phyloP scores from a whole-genome alignment of 2,329 filamentous ascomycete genomes.

The Ceratocystis variospora region DNA sequence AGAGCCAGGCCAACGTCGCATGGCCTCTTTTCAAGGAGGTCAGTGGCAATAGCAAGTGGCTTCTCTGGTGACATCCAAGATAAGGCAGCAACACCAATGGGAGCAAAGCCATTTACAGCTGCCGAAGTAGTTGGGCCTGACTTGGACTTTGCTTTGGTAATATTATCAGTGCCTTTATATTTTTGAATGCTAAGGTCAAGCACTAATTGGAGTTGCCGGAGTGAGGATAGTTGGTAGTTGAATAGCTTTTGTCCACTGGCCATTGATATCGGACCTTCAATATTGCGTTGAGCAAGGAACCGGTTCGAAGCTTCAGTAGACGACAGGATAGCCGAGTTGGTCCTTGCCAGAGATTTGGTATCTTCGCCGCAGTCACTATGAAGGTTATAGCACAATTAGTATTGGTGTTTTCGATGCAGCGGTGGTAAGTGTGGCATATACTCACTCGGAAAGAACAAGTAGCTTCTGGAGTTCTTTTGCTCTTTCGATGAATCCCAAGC shows the following conservation, averaged over 20 bases:
- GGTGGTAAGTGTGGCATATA: conserved; percentile 13
- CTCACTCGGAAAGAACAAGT: conserved; percentile 50
- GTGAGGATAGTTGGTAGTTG: conserved; percentile 43
- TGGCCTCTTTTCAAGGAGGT: conserved; percentile 14
- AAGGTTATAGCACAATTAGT: background rate
- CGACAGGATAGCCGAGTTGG: conserved; percentile 42
- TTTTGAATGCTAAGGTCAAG: conserved; percentile 51
- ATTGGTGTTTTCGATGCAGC: background rate
- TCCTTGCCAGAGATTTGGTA: conserved; percentile 50
- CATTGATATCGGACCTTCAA: conserved; percentile 39
- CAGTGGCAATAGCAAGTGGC: conserved; percentile 12
- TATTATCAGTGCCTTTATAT: conserved; percentile 26
- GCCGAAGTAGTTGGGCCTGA: conserved; percentile 2
- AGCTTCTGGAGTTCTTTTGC: conserved; percentile 48
- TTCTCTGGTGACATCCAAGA: conserved; percentile 12
- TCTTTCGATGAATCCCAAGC: conserved; percentile 51
- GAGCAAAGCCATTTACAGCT: conserved; percentile 15
- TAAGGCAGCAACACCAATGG: conserved; percentile 16
- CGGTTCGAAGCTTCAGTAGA: conserved; percentile 40
- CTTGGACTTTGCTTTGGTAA: conserved; percentile 9
- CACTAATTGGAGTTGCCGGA: conserved; percentile 46
- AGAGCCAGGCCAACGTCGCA: conserved; percentile 62
- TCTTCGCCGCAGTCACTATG: conserved; percentile 52
- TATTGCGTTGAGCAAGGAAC: conserved; percentile 50
- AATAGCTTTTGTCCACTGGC: conserved; percentile 53